A percentile compares a stretch with the other conserved stretches of the same genome.
phyloP scores from a whole-genome alignment of 1,284 basidiomycete species.

The Schizophyllum commune region DNA sequence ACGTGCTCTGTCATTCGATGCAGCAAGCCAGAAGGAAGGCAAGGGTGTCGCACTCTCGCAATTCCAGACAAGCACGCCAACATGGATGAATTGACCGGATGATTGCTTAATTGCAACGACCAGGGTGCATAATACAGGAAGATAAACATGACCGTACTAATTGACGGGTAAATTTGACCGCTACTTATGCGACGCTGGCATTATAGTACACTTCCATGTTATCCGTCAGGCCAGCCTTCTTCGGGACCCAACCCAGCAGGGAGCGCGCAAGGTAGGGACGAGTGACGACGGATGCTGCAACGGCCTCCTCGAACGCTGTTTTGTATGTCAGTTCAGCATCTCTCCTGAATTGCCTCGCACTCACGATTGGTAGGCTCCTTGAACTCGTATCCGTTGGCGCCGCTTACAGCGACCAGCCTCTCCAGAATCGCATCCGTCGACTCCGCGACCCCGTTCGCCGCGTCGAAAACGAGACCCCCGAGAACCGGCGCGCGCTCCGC shows the following conservation, averaged over 20 bases:
- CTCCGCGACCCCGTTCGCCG: constrained; percentile 36
- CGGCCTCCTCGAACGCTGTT: constrained; percentile 25
- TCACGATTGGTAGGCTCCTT: constrained; percentile 25
- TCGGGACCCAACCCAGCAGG: constrained; percentile 40
- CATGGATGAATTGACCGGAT: too few relatives aligned
- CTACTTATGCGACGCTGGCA: constrained; percentile 18
- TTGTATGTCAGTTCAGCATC: constrained; percentile 1
- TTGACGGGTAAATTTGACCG: too few relatives aligned
- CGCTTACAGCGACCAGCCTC: constrained; percentile 34
- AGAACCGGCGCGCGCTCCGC: constrained; percentile 33
- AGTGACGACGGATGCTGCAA: constrained; percentile 21
- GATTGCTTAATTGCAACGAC: too few relatives aligned
- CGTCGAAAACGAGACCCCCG: constrained; percentile 38
- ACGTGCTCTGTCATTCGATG: too few relatives aligned
- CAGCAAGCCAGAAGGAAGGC: too few relatives aligned
- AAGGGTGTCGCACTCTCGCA: too few relatives aligned
- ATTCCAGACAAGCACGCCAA: too few relatives aligned
- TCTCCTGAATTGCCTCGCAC: constrained; percentile 14
- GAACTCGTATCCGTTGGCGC: constrained; percentile 14
- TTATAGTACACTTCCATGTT: constrained; percentile 38
- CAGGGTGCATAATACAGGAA: too few relatives aligned
- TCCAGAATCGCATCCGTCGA: constrained; percentile 35
- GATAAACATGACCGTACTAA: too few relatives aligned
- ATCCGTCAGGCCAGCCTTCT: constrained; percentile 37
- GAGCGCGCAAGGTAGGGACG: constrained; percentile 38